These are phyloP conservation scores for Vachellia pachyceras DNA, from an alignment of 306 rosid genomes.

Conservation along the genomic window DNA sequence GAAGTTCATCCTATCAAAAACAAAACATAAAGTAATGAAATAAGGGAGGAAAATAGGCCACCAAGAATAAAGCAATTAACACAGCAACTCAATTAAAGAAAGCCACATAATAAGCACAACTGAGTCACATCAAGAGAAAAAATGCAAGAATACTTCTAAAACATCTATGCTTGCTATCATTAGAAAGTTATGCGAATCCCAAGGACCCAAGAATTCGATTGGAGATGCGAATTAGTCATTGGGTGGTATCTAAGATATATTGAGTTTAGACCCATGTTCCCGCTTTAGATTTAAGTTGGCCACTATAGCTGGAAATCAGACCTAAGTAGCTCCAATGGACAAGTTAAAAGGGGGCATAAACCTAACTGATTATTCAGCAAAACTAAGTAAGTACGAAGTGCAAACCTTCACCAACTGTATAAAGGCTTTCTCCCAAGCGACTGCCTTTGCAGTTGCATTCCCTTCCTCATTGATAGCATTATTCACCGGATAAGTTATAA, in stretches of 20 bases:
- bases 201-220: background rate
- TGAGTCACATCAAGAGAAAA: slow-evolving; percentile 27
- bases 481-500: slow-evolving; percentile 88
- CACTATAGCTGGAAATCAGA: slow-evolving; percentile 23
- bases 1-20: slow-evolving; percentile 73
- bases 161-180: slow-evolving; percentile 24
- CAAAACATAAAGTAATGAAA: slow-evolving; percentile 25
- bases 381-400: slow-evolving; percentile 19
- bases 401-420: slow-evolving; percentile 91
- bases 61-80: slow-evolving; percentile 13
- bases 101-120: slow-evolving; percentile 12
- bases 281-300: slow-evolving; percentile 27
- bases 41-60: slow-evolving; percentile 29
- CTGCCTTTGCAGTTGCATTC: slow-evolving; percentile 73
- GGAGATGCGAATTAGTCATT: background rate
- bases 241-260: slow-evolving; percentile 9
- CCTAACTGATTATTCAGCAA: slow-evolving; percentile 3
- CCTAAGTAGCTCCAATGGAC: slow-evolving; percentile 27
- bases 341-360: background rate
- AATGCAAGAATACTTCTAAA: slow-evolving; percentile 32
- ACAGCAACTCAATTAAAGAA: slow-evolving; percentile 5
- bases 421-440: slow-evolving; percentile 96
- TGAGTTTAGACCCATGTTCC: slow-evolving; percentile 1
- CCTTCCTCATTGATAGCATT: slow-evolving; percentile 75
- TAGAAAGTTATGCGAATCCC: background rate